Base-by-base conservation (phyloP, 2,329 filamentous ascomycete species). In the Bipolaris sorokiniana region DNA sequence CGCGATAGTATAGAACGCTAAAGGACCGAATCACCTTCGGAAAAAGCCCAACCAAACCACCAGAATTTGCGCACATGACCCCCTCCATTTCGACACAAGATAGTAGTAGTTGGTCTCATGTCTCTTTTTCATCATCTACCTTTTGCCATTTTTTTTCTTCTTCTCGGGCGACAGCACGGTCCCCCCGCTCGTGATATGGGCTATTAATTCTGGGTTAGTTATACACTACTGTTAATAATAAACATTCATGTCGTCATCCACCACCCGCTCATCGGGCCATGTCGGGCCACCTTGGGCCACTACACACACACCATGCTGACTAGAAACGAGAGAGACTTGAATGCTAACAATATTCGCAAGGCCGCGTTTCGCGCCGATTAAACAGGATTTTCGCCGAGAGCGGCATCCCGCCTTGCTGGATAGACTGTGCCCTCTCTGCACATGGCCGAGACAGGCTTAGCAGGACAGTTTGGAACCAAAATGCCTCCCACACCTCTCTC, bases 11-110 rank as follows among this genome's bases (percentile, higher is more conserved):
- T 20, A 36, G 11, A 42, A 34, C n/a, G 44, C 11, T 3, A 13
- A 37, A 48, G 45, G 45, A 1, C 45, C 45, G 45, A 48, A 20
- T 48, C n/a, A 20, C 11, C 18, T 23, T 48, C 20, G 31, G 31
- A 48, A 36, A n/a, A n/a, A n/a, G n/a, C n/a, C n/a, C n/a, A n/a
- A n/a, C n/a, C n/a, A n/a, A n/a, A n/a, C n/a, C n/a, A n/a, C n/a
- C n/a, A n/a, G n/a, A n/a, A n/a, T n/a, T 34, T 31, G 22, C 16
- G 44, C 44, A 48, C 45, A 33, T 37, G 31, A 48, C 33, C 45
- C 26, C 2, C n/a, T n/a, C n/a, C n/a, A n/a, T n/a, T n/a, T n/a
- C n/a, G n/a, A n/a, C 23, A 5, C 16, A n/a, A 47, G 28, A 48
- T 36, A 10, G 31, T n/a, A n/a, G n/a, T n/a, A n/a, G n/a, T n/a